Evolutionary conservation across 2,329 filamentous ascomycete species (phyloP), one percentile per base, ranked within the genome.

Genomic region (Neoscytalidium dimidiatum): DNA sequence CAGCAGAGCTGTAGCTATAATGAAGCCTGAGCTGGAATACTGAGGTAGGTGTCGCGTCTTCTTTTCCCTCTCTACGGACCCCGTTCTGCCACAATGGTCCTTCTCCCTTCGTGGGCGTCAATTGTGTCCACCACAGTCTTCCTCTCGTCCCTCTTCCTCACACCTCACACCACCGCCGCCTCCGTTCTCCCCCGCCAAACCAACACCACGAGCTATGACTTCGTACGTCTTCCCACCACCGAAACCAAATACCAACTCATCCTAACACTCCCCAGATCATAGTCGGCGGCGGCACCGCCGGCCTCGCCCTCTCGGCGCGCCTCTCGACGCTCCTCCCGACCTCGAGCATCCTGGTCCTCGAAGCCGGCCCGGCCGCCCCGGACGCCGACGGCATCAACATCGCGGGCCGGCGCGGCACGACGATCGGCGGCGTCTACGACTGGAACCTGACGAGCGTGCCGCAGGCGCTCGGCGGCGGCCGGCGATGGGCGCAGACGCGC

Each of bases 331-430:
- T 71, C 29, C 71, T 73, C 60, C 64, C 67, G 2, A 58, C 58
- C 38, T 58, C 67, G 23, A 66, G 62, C 46, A 65, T 69, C 23
- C 66, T 64, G 31, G 64, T 69, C 4, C 13, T 69, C 28, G 69
- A 70, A 62, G 68, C 69, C 19, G 69, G 53, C 17, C 67, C 65
- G 62, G 49, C 69, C 3, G 73, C 70, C 6, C 70, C 68, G 60
- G 65, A 69, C 53, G 70, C 67, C 57, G 65, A 69, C 63, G 74
- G 75, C 33, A 67, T 70, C 17, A 72, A 73, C 62, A 73, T 77
- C 2, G 74, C 71, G 0, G 68, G 68, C 2, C 66, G 70, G 8
- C 26, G 53, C 7, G 70, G 69, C 23, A 75, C 68, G 28, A 69
- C 69, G 13, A 64, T 66, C 4, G 69, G 58, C 14, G 53, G 53